Evolutionary conservation across 495 filamentous ascomycete species (phyloP), one percentile per base, ranked within the genome.

Genomic region (Aspergillus baeticus): DNA sequence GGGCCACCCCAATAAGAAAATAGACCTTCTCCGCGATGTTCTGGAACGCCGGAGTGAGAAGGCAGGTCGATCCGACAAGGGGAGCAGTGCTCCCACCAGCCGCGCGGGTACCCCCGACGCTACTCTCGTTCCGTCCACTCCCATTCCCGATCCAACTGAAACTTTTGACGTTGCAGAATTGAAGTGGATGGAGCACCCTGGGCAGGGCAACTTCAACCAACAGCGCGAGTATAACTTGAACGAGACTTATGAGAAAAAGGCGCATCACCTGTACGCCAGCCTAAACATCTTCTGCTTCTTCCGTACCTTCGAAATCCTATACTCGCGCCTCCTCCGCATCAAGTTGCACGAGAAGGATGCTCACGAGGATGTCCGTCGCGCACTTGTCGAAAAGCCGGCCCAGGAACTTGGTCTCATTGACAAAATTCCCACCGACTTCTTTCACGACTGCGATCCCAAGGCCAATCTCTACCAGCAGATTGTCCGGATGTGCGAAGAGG

Each of bases 261-360:
- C 77, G 58, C 96, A 88, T 76, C 90, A 91, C 58, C 81, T 98
- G 63, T 99, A 92, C 73, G 87, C 84, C 66, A 98, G 96, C 68
- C 80, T 90, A 55, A 87, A 87, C 42, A 89, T 99, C 39, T 93
- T 88, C 63, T 90, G 90, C 73, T 96, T 99, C 78, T 88, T 99
- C 76, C 87, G 88, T 17, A 84, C 93, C 34, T 96, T 98, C 70
- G 84, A 94, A 68, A 87, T 88, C 3, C 76, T 98, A 6, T 98
- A 93, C 70, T 84, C 87, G 57, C 87, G 95, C 34, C 81, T 99
- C 11, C 74, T 85, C 52, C 83, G 86, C 49, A 83, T 98, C 72
- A 97, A 96, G 75, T 74, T 84, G 23, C 82, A 84, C 62, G 90
- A 88, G 67, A 80, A 78, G 15, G 79, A 85, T 42, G 92, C 93